Conservation (phyloP, 2,329 filamentous ascomycete genomes). For the Phyllachora maydis region DNA sequence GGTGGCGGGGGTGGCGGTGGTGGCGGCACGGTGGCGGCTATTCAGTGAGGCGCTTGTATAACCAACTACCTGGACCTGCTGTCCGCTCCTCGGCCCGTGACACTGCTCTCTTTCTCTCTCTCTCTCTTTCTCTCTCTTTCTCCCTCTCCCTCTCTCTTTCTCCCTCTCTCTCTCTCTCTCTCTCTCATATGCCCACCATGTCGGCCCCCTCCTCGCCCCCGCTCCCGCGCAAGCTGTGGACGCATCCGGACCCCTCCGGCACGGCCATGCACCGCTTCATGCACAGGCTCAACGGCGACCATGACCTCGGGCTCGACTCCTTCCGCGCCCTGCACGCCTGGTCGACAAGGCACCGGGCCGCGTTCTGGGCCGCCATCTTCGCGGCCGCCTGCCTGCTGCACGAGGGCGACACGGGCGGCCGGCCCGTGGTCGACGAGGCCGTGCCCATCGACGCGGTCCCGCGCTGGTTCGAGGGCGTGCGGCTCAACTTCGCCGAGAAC, state of each 20-base stretch:
- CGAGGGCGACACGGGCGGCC: slow-evolving; percentile 29
- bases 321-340: slow-evolving; percentile 52
- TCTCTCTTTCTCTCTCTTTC: slow-evolving; percentile 1
- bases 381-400: slow-evolving; percentile 38
- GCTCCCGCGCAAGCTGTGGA: slow-evolving; percentile 44
- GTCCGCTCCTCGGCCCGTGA: too few species aligned
- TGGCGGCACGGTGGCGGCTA: too few species aligned
- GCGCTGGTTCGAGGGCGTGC: slow-evolving; percentile 55
- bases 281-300: slow-evolving; percentile 37
- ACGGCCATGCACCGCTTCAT: slow-evolving; percentile 50
- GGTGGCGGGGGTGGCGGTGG: too few species aligned
- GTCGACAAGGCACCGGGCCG: slow-evolving; percentile 37
- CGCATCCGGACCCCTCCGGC: slow-evolving; percentile 36
- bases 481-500: slow-evolving; percentile 66
- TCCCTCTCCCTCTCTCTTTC: background rate
- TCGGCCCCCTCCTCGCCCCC: slow-evolving; percentile 2
- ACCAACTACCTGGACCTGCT: too few species aligned
- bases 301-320: slow-evolving; percentile 35
- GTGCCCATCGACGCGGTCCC: slow-evolving; percentile 52
- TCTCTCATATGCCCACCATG: too few species aligned
- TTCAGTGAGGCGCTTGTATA: too few species aligned
- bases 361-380: slow-evolving; percentile 49
- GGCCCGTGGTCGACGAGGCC: slow-evolving; percentile 53
- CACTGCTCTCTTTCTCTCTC: too few species aligned
- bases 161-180: too few species aligned